Evolutionary conservation across 768 basidiomycete species (phyloP).

Genomic region (Termitomyces bulborhizus): DNA sequence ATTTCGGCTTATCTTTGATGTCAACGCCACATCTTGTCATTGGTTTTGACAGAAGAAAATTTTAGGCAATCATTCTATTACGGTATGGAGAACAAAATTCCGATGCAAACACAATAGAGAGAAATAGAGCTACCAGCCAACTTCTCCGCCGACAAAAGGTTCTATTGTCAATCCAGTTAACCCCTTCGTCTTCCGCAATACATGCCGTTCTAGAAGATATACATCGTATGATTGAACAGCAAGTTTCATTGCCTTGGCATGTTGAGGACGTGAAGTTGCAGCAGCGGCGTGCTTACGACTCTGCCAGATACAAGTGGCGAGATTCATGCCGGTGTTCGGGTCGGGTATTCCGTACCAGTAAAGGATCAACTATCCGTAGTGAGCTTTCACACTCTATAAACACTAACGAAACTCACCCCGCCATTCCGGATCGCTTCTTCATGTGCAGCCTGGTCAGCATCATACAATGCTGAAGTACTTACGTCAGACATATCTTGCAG

Average conservation of each 20-base stretch:
- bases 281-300: conserved; percentile 77
- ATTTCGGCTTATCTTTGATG: not conserved
- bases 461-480: conserved; percentile 58
- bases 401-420: conserved; percentile 48
- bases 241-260: conserved; percentile 77
- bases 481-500: conserved; percentile 1
- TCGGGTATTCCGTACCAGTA: conserved; percentile 94
- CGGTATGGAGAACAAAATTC: not conserved
- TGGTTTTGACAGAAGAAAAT: not conserved
- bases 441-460: conserved; percentile 82
- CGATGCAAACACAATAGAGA: not conserved
- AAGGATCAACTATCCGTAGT: conserved; percentile 54
- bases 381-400: conserved; percentile 3
- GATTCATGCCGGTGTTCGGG: conserved; percentile 70
- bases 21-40: not conserved
- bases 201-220: conserved; percentile 73
- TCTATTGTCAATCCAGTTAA: conserved; percentile 49
- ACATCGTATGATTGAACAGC: conserved; percentile 72
- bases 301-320: conserved; percentile 96
- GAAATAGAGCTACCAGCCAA: conserved; percentile 51
- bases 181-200: conserved; percentile 62
- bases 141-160: conserved; percentile 56
- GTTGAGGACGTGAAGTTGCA: conserved; percentile 75
- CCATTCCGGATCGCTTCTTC: conserved; percentile 89
- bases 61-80: not conserved